phyloP scores from a whole-genome alignment of 2,329 filamentous ascomycete genomes.

The Scorias spongiosa region DNA sequence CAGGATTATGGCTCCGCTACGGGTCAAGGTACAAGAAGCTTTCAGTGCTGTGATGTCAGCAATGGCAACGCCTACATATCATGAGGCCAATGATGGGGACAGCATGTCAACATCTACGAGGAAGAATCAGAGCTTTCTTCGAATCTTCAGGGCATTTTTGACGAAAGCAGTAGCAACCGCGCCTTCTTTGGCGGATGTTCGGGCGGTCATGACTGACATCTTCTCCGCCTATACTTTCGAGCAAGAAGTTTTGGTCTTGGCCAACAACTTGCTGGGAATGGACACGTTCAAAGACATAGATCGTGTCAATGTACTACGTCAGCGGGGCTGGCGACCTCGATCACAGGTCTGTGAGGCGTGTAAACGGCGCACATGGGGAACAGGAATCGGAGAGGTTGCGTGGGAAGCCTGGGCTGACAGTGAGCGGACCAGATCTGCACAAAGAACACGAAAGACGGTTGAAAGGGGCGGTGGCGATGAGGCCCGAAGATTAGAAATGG shows the following conservation, averaged over 20 bases:
- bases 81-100: not conserved
- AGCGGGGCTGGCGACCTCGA: slow-evolving; percentile 76
- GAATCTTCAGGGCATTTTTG: slow-evolving; percentile 77
- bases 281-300: slow-evolving; percentile 76
- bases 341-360: slow-evolving; percentile 83
- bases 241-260: slow-evolving; percentile 70
- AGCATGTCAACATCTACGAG: slow-evolving; percentile 9
- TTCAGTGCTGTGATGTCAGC: slow-evolving; percentile 76
- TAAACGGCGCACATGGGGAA: slow-evolving; percentile 70
- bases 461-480: slow-evolving; percentile 21
- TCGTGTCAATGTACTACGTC: slow-evolving; percentile 56
- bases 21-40: slow-evolving; percentile 70
- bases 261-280: slow-evolving; percentile 73
- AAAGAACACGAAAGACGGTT: slow-evolving; percentile 26
- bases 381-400: slow-evolving; percentile 59
- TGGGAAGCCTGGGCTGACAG: slow-evolving; percentile 70
- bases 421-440: slow-evolving; percentile 27
- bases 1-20: slow-evolving; percentile 51
- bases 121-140: slow-evolving; percentile 60
- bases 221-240: slow-evolving; percentile 95
- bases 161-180: slow-evolving; percentile 66
- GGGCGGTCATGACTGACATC: slow-evolving; percentile 71
- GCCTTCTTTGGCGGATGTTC: slow-evolving; percentile 73
- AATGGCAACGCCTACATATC: slow-evolving; percentile 39
- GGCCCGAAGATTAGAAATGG: slow-evolving; percentile 28